Percentiles rank a stretch among this genome's conserved stretches.
phyloP scores from a whole-genome alignment of 768 basidiomycete genomes.

The Coprinopsis strossmayeri region DNA sequence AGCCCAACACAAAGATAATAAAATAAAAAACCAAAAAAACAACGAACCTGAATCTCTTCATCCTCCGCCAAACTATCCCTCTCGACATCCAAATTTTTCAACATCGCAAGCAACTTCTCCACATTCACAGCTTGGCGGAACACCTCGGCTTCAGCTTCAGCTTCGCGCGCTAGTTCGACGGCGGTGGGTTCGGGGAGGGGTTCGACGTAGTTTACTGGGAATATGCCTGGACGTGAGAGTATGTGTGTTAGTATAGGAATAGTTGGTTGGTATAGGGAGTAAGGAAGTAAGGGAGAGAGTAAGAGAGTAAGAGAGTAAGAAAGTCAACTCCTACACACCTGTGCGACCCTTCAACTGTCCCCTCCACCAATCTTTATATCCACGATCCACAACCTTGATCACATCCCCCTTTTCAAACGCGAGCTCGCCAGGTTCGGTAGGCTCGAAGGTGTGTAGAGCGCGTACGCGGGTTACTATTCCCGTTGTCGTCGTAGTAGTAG shows the following conservation, averaged over 20 bases:
- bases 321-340: no score
- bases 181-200: slow-evolving; percentile 79
- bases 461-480: slow-evolving; percentile 73
- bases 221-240: no score
- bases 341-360: slow-evolving; percentile 87
- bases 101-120: slow-evolving; percentile 69
- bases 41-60: slow-evolving; percentile 74
- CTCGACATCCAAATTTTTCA: slow-evolving; percentile 64
- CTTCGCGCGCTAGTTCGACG: slow-evolving; percentile 71
- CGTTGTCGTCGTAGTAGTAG: slow-evolving; percentile 13
- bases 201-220: slow-evolving; percentile 96
- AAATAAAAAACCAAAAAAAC: no score
- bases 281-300: no score
- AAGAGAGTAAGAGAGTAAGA: no score
- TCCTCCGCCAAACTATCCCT: slow-evolving; percentile 86
- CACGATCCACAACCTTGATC: slow-evolving; percentile 91
- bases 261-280: no score
- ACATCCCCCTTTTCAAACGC: slow-evolving; percentile 89
- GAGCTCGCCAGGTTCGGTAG: slow-evolving; percentile 84
- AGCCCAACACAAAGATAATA: no score
- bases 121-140: slow-evolving; percentile 85
- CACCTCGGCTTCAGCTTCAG: slow-evolving; percentile 80
- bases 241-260: no score
- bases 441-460: slow-evolving; percentile 84
- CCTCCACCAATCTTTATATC: slow-evolving; percentile 96